Percentiles rank a stretch among this genome's conserved stretches.
These are phyloP conservation scores for Keqinozyma sinolaborantium DNA, from an alignment of 1,139 yeast species.

Conservation along the genomic window DNA sequence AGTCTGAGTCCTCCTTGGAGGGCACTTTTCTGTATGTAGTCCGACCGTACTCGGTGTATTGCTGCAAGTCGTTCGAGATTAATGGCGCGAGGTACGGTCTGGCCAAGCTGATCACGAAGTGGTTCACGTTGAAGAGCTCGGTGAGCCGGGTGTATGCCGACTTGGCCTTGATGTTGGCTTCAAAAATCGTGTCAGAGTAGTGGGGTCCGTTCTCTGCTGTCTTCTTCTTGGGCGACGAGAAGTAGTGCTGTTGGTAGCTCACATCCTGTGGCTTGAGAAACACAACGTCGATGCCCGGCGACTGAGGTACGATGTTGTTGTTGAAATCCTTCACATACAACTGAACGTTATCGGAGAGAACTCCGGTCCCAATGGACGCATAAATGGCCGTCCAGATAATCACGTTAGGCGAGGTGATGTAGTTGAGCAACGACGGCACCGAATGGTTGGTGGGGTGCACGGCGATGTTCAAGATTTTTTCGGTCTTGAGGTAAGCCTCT, in stretches of 20 bases:
- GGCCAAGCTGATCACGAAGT: constrained; percentile 84
- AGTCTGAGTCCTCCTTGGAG: constrained; percentile 4
- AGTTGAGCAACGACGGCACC: constrained; percentile 77
- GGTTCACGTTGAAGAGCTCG: constrained; percentile 90
- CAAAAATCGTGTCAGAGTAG: constrained; percentile 10
- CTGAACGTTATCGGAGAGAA: constrained; percentile 56
- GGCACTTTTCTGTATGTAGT: constrained; percentile 18
- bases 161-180: constrained; percentile 23
- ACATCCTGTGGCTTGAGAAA: constrained; percentile 48
- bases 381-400: constrained; percentile 82
- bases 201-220: constrained; percentile 13
- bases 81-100: constrained; percentile 92
- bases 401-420: constrained; percentile 92
- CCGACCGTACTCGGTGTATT: constrained; percentile 40
- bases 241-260: constrained; percentile 41
- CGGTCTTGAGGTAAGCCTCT: constrained; percentile 86
- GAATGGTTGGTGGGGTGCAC: constrained; percentile 79
- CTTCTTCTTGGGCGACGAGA: constrained; percentile 13
- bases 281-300: constrained; percentile 29
- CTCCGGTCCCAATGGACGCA: constrained; percentile 72
- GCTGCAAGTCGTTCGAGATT: constrained; percentile 77
- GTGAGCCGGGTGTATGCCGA: constrained; percentile 86
- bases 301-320: constrained; percentile 48
- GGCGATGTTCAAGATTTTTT: constrained; percentile 79
- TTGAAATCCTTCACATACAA: constrained; percentile 68